These are phyloP conservation scores for Pulveroboletus sp. DNA, from an alignment of 768 basidiomycete genomes.

Conservation along the genomic window DNA sequence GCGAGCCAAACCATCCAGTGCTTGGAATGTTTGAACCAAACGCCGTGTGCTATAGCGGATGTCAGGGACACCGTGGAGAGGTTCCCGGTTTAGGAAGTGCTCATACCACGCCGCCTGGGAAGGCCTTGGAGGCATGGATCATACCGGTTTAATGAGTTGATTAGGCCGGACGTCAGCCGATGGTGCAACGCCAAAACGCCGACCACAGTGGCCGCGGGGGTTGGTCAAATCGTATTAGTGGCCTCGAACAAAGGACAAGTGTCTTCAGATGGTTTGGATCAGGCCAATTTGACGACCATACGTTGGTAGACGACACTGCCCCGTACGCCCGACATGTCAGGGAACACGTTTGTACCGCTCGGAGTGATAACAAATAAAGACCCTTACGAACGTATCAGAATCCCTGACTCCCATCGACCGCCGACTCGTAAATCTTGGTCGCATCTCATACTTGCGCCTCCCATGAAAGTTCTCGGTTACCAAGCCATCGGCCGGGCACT, in stretches of 20 bases:
- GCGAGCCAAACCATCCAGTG: slow-evolving; percentile 25
- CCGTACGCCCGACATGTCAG: neutral
- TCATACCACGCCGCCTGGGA: neutral
- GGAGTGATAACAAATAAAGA: neutral
- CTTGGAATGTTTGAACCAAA: slow-evolving; percentile 3
- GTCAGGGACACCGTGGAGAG: neutral
- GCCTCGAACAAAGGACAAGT: neutral
- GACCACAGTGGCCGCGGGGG: neutral
- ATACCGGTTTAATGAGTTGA: neutral
- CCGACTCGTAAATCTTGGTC: neutral
- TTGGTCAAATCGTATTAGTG: neutral
- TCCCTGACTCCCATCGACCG: neutral
- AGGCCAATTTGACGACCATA: neutral
- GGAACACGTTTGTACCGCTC: neutral
- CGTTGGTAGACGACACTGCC: slow-evolving; percentile 1
- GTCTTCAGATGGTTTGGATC: neutral
- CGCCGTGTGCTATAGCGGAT: neutral
- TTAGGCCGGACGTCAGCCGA: neutral
- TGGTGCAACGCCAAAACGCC: neutral
- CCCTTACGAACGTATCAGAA: neutral
- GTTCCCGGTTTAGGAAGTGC: neutral
- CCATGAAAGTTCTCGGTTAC: slow-evolving; percentile 4
- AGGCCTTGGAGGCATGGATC: neutral
- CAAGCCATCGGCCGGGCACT: slow-evolving; percentile 6
- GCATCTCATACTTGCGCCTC: neutral